Conservation (phyloP, 306 rosid species). For the Boehmeria nivea region DNA sequence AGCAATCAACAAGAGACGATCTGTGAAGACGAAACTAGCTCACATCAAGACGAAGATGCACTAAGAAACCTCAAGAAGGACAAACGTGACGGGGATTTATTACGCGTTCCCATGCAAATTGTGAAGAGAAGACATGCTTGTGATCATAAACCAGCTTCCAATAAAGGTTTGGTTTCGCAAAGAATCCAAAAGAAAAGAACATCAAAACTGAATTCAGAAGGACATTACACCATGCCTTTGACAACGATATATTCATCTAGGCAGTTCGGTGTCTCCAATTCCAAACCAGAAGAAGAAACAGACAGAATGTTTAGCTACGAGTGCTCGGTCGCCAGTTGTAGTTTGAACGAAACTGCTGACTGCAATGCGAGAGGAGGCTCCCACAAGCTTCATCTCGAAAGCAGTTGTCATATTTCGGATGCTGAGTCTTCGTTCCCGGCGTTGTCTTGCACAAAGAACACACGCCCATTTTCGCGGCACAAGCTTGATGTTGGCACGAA, state of each 20-base stretch:
- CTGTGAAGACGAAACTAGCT: no score
- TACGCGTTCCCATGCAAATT: no score
- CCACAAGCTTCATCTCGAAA: neutral
- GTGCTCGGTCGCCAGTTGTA: slow-evolving; percentile 30
- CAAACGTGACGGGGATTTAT: neutral
- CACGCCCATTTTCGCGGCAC: neutral
- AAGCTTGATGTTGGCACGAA: slow-evolving; percentile 2
- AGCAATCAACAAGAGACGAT: neutral
- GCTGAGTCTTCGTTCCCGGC: slow-evolving; percentile 21
- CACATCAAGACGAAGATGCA: no score
- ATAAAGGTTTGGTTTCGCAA: no score
- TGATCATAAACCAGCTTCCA: no score
- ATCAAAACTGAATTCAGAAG: no score
- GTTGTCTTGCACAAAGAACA: slow-evolving; percentile 4
- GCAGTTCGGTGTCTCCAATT: neutral
- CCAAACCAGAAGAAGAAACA: neutral
- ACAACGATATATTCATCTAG: no score
- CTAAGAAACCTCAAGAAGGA: no score
- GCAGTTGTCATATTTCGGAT: neutral
- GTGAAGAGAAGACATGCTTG: no score
- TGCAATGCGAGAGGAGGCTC: neutral
- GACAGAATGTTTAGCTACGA: slow-evolving; percentile 8
- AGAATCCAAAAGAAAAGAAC: no score
- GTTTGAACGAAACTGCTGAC: slow-evolving; percentile 7
- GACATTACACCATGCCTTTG: no score